Evolutionary conservation across 371 early-diverging fungal genomes (phyloP), one percentile per base, ranked within the genome.

Genomic region (Chytridiales sp.): DNA sequence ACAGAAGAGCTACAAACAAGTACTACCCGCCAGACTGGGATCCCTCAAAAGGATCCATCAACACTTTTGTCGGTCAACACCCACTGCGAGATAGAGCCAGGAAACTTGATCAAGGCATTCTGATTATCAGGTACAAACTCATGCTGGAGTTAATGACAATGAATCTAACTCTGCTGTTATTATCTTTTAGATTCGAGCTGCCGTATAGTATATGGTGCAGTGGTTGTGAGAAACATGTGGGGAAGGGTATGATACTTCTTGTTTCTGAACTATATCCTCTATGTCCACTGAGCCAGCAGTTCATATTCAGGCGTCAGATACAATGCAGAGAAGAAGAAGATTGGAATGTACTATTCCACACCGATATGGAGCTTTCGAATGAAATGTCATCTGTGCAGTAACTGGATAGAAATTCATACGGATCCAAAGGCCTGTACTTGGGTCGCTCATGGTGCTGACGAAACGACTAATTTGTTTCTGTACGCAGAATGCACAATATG

Each of bases 261-360:
- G 56, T 32, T 29, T 15, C 17, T 30, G 8, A 27, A 26, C 47
- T 15, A 35, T 15, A 4, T 29, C 31, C n/a, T 55, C 41, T 22
- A 39, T 8, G 19, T 66, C 17, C 17, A n/a, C 36, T 65, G 26
- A 35, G 32, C 11, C 66, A 5, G 41, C n/a, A 4, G 3, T 34
- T 31, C 22, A 22, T 35, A 27, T 19, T 9, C 58, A 87, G 90
- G 93, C 44, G 90, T 91, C 15, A 80, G 95, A 38, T 94, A 88
- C 64, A 96, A 96, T 79, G 94, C 97, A 1, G 91, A 95, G 67
- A 96, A 96, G 81, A 92, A 89, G 64, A 89, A 88, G 68, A 80
- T 91, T 49, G 95, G 93, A 30, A 91, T 83, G 36, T 96, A 95
- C 69, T 87, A 86, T 67, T 82, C 86, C 38, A 93, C 94, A 15